Conservation (phyloP, 768 basidiomycete genomes). For the Boletus pseudo-olivaceus region DNA sequence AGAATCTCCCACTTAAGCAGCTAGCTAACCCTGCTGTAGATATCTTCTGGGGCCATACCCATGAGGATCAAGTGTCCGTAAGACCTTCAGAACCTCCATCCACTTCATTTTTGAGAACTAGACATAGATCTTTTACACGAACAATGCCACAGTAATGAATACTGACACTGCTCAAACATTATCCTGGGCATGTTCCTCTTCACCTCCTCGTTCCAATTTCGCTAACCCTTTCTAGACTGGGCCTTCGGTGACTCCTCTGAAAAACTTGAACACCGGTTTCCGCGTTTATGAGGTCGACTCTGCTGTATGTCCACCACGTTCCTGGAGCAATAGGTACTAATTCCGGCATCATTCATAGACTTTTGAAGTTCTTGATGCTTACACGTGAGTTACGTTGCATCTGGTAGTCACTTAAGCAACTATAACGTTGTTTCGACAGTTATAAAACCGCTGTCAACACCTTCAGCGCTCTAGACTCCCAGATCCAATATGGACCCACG, state of each 20-base stretch:
- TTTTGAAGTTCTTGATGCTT: slow-evolving; percentile 73
- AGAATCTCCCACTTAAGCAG: not conserved
- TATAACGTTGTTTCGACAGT: slow-evolving; percentile 31
- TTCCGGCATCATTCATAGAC: slow-evolving; percentile 43
- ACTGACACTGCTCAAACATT: slow-evolving; percentile 53
- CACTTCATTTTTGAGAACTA: not conserved
- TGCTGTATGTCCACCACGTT: slow-evolving; percentile 38
- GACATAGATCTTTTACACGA: slow-evolving; percentile 63
- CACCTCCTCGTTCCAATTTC: slow-evolving; percentile 3
- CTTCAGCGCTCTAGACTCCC: slow-evolving; percentile 56
- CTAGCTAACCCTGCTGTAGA: slow-evolving; percentile 35
- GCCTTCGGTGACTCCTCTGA: slow-evolving; percentile 67
- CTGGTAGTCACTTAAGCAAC: not conserved
- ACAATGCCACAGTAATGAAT: slow-evolving; percentile 62
- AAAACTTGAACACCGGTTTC: slow-evolving; percentile 74
- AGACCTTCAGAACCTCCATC: slow-evolving; percentile 6
- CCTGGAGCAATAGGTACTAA: not conserved
- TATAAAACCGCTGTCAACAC: slow-evolving; percentile 63
- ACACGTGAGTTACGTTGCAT: slow-evolving; percentile 51
- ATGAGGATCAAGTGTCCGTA: slow-evolving; percentile 70
- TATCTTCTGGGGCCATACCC: slow-evolving; percentile 77
- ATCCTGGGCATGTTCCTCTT: slow-evolving; percentile 41
- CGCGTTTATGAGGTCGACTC: slow-evolving; percentile 48
- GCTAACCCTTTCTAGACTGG: slow-evolving; percentile 44
- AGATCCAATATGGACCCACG: slow-evolving; percentile 55